These are phyloP conservation scores for Mycena belliarum DNA, from an alignment of 768 basidiomycete genomes.

Conservation along the genomic window DNA sequence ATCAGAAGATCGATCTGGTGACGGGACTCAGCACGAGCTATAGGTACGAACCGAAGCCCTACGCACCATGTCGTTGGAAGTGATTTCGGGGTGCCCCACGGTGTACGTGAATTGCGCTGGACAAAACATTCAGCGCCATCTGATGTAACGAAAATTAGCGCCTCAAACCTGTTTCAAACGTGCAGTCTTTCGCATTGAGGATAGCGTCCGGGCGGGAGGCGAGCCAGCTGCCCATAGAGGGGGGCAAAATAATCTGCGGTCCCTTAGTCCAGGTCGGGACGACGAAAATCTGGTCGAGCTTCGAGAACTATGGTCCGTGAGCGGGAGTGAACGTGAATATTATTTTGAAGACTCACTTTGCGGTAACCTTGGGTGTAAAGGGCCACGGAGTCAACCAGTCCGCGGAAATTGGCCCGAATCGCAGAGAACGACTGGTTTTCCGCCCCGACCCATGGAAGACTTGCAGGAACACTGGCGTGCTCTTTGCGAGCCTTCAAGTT, in stretches of 20 bases:
- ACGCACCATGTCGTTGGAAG: slow-evolving; percentile 9
- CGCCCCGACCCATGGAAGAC: slow-evolving; percentile 12
- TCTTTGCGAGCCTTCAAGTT: slow-evolving; percentile 15
- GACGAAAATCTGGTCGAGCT: slow-evolving; percentile 1
- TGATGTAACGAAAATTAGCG: no score
- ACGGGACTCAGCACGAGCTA: neutral
- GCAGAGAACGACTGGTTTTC: neutral
- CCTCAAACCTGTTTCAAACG: slow-evolving; percentile 13
- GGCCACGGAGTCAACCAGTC: slow-evolving; percentile 2
- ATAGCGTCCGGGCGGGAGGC: slow-evolving; percentile 6
- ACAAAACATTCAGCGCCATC: no score
- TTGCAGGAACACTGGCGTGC: slow-evolving; percentile 8
- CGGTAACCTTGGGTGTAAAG: slow-evolving; percentile 15
- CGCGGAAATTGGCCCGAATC: slow-evolving; percentile 14
- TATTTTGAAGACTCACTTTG: neutral
- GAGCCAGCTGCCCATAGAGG: slow-evolving; percentile 8
- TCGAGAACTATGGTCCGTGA: slow-evolving; percentile 1
- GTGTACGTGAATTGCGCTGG: slow-evolving; percentile 20
- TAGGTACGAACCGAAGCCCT: neutral
- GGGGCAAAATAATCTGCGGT: slow-evolving; percentile 16
- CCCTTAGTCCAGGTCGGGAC: slow-evolving; percentile 18
- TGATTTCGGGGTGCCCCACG: slow-evolving; percentile 17
- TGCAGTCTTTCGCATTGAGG: slow-evolving; percentile 20
- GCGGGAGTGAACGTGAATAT: neutral
- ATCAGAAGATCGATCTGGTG: slow-evolving; percentile 15